Evolutionary conservation across 129 eudicot species (phyloP).

Genomic region (Escallonia rubra): DNA sequence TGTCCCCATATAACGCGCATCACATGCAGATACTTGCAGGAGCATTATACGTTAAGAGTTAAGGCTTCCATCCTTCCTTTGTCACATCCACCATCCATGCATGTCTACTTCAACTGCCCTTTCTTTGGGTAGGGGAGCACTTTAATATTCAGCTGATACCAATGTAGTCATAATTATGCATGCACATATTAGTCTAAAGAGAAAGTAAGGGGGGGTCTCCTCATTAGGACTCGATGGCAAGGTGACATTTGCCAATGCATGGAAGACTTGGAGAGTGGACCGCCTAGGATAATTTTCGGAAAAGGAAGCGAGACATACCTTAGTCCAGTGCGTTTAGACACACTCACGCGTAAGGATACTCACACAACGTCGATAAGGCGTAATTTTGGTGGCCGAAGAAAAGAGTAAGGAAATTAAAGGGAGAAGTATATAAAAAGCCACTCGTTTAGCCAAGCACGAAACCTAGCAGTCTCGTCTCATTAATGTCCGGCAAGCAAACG

Average conservation of each 20-base stretch:
- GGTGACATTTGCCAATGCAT: constrained; percentile 12
- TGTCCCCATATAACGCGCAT: neutral
- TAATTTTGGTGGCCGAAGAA: too few relatives aligned
- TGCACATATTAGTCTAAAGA: neutral
- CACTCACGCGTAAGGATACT: too few relatives aligned
- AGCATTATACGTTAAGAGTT: constrained; percentile 4
- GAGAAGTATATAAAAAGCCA: neutral
- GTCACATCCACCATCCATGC: constrained; percentile 3
- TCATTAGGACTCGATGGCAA: neutral
- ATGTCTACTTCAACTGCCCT: constrained; percentile 9
- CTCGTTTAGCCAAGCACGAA: constrained; percentile 19
- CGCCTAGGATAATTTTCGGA: neutral
- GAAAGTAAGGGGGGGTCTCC: neutral
- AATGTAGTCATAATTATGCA: neutral
- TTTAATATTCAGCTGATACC: neutral
- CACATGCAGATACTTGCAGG: constrained; percentile 24
- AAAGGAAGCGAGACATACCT: too few relatives aligned
- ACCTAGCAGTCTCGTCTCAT: constrained; percentile 21
- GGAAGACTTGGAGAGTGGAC: neutral
- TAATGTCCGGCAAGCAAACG: constrained; percentile 39
- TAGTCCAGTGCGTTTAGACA: too few relatives aligned
- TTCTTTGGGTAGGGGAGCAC: neutral
- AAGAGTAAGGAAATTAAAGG: neutral
- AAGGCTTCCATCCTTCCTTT: neutral
- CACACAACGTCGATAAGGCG: too few relatives aligned